Conservation (phyloP, 179 eudicot species). For the Camellia oleifera region DNA sequence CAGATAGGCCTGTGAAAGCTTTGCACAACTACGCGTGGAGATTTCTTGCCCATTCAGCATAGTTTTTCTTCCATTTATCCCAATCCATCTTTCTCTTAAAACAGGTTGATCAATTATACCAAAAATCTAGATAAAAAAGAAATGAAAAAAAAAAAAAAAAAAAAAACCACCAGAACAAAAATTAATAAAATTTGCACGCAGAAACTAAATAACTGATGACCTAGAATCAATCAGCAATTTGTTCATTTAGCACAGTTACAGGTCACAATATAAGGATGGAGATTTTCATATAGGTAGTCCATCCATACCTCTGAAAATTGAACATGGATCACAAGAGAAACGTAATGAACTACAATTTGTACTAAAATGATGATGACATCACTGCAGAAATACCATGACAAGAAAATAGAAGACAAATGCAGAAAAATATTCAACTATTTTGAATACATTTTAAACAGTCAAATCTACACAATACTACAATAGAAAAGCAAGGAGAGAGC, state of each 20-base stretch:
- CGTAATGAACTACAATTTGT: not conserved
- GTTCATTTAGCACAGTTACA: conserved; percentile 4
- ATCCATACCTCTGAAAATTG: not conserved
- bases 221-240: not conserved
- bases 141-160: too few species aligned
- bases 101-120: conserved; percentile 95
- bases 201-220: not conserved
- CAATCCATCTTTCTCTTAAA: conserved; percentile 84
- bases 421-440: not conserved
- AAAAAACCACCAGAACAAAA: not conserved
- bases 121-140: conserved; percentile 52
- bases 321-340: not conserved
- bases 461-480: not conserved
- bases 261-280: not conserved
- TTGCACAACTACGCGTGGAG: conserved; percentile 71
- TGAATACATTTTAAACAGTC: not conserved
- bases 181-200: not conserved
- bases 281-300: not conserved
- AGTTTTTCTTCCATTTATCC: conserved; percentile 71
- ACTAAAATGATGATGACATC: not conserved
- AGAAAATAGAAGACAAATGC: not conserved
- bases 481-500: not conserved
- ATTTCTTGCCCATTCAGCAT: conserved; percentile 74
- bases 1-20: conserved; percentile 82
- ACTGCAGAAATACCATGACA: not conserved